Conservation (phyloP, 2,329 filamentous ascomycete species). For the Pleomassaria siparia region DNA sequence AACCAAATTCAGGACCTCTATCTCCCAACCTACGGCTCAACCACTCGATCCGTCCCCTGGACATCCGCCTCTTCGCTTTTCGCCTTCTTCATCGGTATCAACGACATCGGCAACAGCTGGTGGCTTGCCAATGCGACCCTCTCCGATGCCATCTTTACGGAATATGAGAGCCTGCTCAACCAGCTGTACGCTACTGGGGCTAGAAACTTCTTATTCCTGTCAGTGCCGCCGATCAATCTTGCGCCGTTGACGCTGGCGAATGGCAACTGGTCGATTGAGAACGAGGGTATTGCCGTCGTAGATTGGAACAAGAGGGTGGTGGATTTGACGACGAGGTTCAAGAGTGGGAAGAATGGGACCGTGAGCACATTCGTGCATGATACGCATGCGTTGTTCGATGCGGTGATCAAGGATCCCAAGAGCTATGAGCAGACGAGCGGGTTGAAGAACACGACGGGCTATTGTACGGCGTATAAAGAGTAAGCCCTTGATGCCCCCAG, state of each 20-base stretch:
- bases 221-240: constrained; percentile 53
- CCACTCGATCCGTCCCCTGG: constrained; percentile 45
- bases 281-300: constrained; percentile 48
- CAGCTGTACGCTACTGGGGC: constrained; percentile 50
- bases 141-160: constrained; percentile 39
- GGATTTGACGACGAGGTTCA: constrained; percentile 47
- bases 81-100: constrained; percentile 58
- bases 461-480: constrained; percentile 58
- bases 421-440: constrained; percentile 53
- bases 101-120: constrained; percentile 57
- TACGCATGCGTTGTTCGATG: constrained; percentile 53
- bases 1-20: constrained; percentile 53
- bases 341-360: constrained; percentile 38
- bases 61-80: constrained; percentile 49
- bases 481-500: constrained; percentile 16
- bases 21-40: constrained; percentile 44
- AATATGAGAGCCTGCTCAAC: constrained; percentile 42
- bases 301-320: constrained; percentile 55
- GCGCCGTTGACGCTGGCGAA: constrained; percentile 52
- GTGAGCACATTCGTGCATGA: constrained; percentile 57
- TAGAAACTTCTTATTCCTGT: constrained; percentile 54
- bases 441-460: constrained; percentile 59
- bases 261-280: constrained; percentile 30
- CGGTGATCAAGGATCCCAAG: constrained; percentile 56
- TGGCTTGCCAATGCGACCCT: constrained; percentile 40